Conservation (phyloP, 257 asterid species). For the Solanum clarkiae region DNA sequence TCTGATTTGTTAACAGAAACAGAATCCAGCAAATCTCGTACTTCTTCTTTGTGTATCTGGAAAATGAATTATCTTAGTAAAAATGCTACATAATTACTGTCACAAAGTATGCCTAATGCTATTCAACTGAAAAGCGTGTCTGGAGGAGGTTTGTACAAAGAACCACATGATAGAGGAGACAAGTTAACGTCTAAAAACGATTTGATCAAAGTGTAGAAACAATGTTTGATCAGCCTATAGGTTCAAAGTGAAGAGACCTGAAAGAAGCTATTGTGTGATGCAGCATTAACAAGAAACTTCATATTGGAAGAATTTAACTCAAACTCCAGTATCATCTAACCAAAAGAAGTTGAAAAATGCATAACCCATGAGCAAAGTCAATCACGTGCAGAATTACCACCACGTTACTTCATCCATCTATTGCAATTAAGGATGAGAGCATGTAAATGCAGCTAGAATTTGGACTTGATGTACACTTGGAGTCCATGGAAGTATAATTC, state of each 20-base stretch:
- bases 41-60: slow-evolving; percentile 99
- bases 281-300: neutral
- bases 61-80: slow-evolving; percentile 3
- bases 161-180: neutral
- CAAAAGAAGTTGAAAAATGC: neutral
- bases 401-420: neutral
- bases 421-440: neutral
- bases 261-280: neutral
- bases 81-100: neutral
- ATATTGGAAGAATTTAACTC: neutral
- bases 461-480: neutral
- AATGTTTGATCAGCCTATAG: neutral
- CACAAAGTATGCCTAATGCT: neutral
- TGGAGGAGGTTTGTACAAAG: neutral
- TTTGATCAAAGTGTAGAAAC: neutral
- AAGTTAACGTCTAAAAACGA: neutral
- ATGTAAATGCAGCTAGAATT: neutral
- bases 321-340: neutral
- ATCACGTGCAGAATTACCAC: neutral
- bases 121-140: neutral
- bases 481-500: neutral
- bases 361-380: neutral
- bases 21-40: slow-evolving; percentile 78
- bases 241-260: neutral
- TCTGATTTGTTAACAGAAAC: slow-evolving; percentile 44